phyloP scores from a whole-genome alignment of 768 basidiomycete species.

The Podaxis rugospora region DNA sequence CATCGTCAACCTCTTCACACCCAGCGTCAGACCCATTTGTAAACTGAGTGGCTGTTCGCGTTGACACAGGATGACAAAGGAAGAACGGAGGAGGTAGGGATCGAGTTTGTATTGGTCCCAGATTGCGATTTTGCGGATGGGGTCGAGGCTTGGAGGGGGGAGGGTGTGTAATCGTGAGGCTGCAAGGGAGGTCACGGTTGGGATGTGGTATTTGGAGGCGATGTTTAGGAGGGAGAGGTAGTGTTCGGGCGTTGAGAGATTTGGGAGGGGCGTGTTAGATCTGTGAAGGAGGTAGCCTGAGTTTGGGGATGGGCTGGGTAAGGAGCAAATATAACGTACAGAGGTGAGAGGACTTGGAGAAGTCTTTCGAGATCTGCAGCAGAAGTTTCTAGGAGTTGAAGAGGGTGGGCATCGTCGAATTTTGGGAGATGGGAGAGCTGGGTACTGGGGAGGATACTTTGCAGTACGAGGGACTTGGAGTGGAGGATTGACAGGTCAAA shows the following conservation, averaged over 20 bases:
- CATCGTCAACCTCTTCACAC: conserved; percentile 28
- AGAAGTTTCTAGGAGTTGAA: conserved; percentile 25
- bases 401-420: conserved; percentile 29
- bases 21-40: conserved; percentile 27
- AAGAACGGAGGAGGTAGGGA: conserved; percentile 22
- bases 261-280: background rate
- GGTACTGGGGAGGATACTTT: conserved; percentile 28
- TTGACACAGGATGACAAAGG: conserved; percentile 26
- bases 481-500: conserved; percentile 43
- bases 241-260: conserved; percentile 3
- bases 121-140: conserved; percentile 29
- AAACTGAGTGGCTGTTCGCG: conserved; percentile 28
- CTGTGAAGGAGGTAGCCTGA: background rate
- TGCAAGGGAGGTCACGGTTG: conserved; percentile 4
- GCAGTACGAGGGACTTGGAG: conserved; percentile 29
- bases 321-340: background rate
- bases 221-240: conserved; percentile 9
- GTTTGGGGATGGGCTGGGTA: background rate
- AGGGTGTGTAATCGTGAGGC: conserved; percentile 18
- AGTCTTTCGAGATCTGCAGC: conserved; percentile 1
- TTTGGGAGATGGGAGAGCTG: conserved; percentile 20
- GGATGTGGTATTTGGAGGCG: conserved; percentile 10
- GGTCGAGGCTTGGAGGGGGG: conserved; percentile 21
- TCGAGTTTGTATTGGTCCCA: conserved; percentile 32
- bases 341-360: conserved; percentile 1